Conservation (phyloP, 768 basidiomycete genomes). For the Leccinum truebloodii region DNA sequence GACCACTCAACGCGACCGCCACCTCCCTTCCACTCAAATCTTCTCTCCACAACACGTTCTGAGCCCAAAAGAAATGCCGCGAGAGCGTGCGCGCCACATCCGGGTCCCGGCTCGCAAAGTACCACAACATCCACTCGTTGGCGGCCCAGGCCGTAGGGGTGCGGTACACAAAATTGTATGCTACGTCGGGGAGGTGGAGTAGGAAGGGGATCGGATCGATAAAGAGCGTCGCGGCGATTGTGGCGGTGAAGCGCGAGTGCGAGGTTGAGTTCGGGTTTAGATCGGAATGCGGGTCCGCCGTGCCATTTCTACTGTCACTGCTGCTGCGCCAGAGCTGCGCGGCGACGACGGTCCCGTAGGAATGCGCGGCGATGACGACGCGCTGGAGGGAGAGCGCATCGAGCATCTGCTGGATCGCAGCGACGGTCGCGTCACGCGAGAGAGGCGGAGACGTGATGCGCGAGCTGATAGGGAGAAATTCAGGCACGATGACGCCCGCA, state of each 20-base stretch:
- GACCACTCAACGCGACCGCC: conserved; percentile 39
- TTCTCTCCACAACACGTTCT: conserved; percentile 60
- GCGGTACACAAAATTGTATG: conserved; percentile 68
- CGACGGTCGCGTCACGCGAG: conserved; percentile 40
- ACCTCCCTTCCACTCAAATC: conserved; percentile 41
- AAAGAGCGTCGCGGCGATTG: conserved; percentile 48
- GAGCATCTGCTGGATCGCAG: conserved; percentile 46
- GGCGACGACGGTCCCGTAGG: conserved; percentile 61
- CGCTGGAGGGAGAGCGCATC: conserved; percentile 39
- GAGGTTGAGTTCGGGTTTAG: not conserved
- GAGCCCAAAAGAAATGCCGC: conserved; percentile 67
- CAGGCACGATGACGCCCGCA: conserved; percentile 58
- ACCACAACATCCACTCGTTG: conserved; percentile 69
- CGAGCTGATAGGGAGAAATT: conserved; percentile 60
- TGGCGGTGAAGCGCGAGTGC: conserved; percentile 20
- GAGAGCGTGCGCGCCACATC: conserved; percentile 60
- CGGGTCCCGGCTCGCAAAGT: conserved; percentile 62
- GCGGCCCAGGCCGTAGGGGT: conserved; percentile 38
- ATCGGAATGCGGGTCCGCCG: not conserved
- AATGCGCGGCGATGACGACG: conserved; percentile 55
- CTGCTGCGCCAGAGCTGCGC: conserved; percentile 51
- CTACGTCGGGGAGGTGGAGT: conserved; percentile 61
- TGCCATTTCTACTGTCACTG: not conserved
- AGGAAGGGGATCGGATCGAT: conserved; percentile 69
- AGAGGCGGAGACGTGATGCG: conserved; percentile 58